phyloP scores from a whole-genome alignment of 495 filamentous ascomycete species.

The Lasiosphaeria ovina region DNA sequence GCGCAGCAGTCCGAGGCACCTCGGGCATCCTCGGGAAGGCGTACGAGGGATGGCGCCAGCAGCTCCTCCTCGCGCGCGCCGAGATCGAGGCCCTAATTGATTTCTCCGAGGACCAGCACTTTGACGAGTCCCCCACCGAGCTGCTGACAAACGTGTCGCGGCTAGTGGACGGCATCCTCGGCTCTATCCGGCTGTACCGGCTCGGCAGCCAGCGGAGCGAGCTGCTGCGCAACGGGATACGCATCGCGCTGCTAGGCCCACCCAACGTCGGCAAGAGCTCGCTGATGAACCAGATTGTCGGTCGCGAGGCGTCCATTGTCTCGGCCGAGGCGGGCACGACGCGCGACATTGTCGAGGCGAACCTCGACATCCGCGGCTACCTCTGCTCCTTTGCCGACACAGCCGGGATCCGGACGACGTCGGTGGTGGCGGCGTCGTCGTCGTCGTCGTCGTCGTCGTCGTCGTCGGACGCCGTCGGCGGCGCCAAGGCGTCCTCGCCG shows the following conservation, averaged over 20 bases:
- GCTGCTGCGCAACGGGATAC: constrained; percentile 80
- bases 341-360: constrained; percentile 88
- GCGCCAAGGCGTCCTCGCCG: constrained; percentile 8
- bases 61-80: constrained; percentile 76
- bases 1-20: constrained; percentile 75
- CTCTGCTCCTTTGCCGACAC: constrained; percentile 89
- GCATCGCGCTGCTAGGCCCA: constrained; percentile 79
- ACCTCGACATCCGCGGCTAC: constrained; percentile 85
- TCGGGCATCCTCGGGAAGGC: constrained; percentile 66
- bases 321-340: constrained; percentile 90
- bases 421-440: constrained; percentile 12
- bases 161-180: constrained; percentile 58
- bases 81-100: constrained; percentile 96
- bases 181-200: constrained; percentile 64
- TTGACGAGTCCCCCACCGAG: constrained; percentile 78
- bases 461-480: constrained; percentile 5
- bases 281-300: constrained; percentile 86
- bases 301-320: constrained; percentile 91
- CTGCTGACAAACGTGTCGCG: constrained; percentile 64
- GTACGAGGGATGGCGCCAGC: constrained; percentile 81
- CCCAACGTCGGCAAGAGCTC: constrained; percentile 97
- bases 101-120: constrained; percentile 95
- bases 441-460: constrained; percentile 20
- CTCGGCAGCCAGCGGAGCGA: constrained; percentile 79
- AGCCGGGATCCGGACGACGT: constrained; percentile 66